A percentile compares a stretch with the other conserved stretches of the same genome.
These are phyloP conservation scores for Xylaria sp. DNA, from an alignment of 2,329 filamentous ascomycete species.

Conservation along the genomic window DNA sequence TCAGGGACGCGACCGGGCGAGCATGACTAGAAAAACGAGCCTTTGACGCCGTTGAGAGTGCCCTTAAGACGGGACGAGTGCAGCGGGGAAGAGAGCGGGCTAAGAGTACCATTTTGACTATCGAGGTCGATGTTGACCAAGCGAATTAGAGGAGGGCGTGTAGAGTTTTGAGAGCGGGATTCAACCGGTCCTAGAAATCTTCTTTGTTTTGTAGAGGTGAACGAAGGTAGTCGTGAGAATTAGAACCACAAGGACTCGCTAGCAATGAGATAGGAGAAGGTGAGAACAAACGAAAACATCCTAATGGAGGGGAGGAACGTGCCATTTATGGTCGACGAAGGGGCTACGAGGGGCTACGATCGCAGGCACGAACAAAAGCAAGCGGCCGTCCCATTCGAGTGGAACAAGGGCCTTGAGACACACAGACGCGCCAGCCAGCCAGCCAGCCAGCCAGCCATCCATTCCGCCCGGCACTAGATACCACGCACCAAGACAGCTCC, in stretches of 20 bases:
- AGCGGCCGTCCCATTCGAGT: constrained; percentile 18
- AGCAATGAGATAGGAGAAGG: constrained; percentile 31
- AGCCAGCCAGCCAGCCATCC: no score
- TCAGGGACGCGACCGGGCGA: constrained; percentile 40
- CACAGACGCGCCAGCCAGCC: not conserved
- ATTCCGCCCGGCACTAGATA: constrained; percentile 8
- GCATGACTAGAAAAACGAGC: constrained; percentile 46
- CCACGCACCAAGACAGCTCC: constrained; percentile 30
- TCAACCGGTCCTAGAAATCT: constrained; percentile 2
- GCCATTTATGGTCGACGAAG: constrained; percentile 42
- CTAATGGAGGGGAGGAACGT: constrained; percentile 33
- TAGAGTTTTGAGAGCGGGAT: constrained; percentile 20
- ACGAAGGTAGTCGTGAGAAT: not conserved
- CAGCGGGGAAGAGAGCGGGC: constrained; percentile 66
- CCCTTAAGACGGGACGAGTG: constrained; percentile 46
- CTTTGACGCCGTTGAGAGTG: constrained; percentile 44
- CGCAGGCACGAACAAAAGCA: constrained; percentile 20
- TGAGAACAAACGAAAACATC: constrained; percentile 26
- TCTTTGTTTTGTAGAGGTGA: constrained; percentile 14
- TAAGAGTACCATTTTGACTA: constrained; percentile 63
- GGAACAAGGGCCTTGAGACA: constrained; percentile 34
- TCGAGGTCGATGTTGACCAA: constrained; percentile 29
- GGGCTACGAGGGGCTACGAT: constrained; percentile 13
- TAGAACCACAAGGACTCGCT: not conserved
- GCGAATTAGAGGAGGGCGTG: constrained; percentile 17